Evolutionary conservation across 345 rosid species (phyloP).

Genomic region (Dovyalis caffra): DNA sequence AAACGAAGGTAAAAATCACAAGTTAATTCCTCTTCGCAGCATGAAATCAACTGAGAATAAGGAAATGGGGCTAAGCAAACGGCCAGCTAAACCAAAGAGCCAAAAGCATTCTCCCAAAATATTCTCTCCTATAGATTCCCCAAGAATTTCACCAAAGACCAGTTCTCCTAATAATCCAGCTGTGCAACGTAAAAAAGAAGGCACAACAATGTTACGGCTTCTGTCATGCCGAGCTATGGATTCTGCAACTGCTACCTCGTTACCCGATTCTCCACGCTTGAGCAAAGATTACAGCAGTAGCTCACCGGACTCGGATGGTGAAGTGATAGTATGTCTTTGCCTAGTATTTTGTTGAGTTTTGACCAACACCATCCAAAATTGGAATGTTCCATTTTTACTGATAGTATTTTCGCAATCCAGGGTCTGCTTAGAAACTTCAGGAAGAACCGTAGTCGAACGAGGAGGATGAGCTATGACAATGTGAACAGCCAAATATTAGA

Average conservation of each 20-base stretch:
- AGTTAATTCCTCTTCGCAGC: constrained; percentile 19
- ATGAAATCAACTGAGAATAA: constrained; percentile 16
- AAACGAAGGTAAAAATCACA: constrained; percentile 24
- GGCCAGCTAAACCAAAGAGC: constrained; percentile 20
- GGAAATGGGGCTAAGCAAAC: constrained; percentile 15
- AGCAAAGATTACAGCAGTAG: constrained; percentile 30
- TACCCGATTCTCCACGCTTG: constrained; percentile 32
- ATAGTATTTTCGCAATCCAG: constrained; percentile 22
- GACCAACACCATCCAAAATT: background rate
- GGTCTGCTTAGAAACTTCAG: constrained; percentile 23
- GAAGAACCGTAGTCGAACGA: constrained; percentile 15
- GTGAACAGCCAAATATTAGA: constrained; percentile 29
- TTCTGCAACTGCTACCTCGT: constrained; percentile 23
- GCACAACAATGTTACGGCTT: constrained; percentile 28
- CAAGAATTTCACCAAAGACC: constrained; percentile 31
- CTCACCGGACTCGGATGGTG: constrained; percentile 45
- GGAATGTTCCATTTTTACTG: constrained; percentile 8
- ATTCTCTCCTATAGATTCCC: constrained; percentile 41
- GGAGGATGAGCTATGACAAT: constrained; percentile 34
- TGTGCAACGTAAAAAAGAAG: constrained; percentile 24
- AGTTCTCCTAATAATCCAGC: constrained; percentile 36
- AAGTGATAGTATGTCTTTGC: constrained; percentile 23
- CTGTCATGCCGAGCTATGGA: constrained; percentile 31
- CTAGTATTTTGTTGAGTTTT: background rate
- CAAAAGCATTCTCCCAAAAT: constrained; percentile 22